Evolutionary conservation across 495 filamentous ascomycete genomes (phyloP), one percentile per base, ranked within the genome.

Genomic region (Lasiosphaeria miniovina): DNA sequence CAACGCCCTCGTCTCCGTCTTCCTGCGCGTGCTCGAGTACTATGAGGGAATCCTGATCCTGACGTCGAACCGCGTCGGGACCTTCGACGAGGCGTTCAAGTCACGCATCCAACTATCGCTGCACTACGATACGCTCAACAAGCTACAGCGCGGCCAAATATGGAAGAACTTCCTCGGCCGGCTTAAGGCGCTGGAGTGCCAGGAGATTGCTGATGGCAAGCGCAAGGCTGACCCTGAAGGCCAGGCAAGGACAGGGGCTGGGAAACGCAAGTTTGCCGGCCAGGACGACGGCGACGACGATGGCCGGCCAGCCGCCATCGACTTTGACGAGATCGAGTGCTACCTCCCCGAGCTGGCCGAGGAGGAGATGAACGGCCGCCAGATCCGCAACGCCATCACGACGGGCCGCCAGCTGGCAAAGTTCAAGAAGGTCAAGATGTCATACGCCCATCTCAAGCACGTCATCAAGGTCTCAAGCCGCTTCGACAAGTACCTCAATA

Each of bases 361-460:
- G 8, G 62, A 74, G 55, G 66, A 76, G 11, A 59, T 86, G 69
- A 85, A 86, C 64, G 83, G 84, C 0, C 63, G 82, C 15, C 77
- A 86, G 69, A 87, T 87, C 59, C 80, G 83, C 70, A 87, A 86
- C 62, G 68, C 80, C 11, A 65, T 87, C 52, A 82, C 82, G 68
- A 78, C 74, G 4, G 81, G 80, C 1, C 57, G 68, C 35, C 62
- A 59, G 46, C 62, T 72, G 24, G 69, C 67, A 9, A 60, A 58
- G 6, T 68, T 65, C 49, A 59, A 66, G 46, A 52, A 60, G 17
- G 60, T 64, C 0, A 46, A 52, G 36, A 40, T 71, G 1, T 55
- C 58, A 24, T 54, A 58, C 17, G 52, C 36, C 4, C 66, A 65
- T 50, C 54, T 71, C n/a, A 11, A 58, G 48, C 64, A 61, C n/a